Percentiles rank a stretch among this genome's conserved stretches.
Evolutionary conservation across 352 stramenopile genomes (phyloP).

Genomic region (Blastocystis sp.): DNA sequence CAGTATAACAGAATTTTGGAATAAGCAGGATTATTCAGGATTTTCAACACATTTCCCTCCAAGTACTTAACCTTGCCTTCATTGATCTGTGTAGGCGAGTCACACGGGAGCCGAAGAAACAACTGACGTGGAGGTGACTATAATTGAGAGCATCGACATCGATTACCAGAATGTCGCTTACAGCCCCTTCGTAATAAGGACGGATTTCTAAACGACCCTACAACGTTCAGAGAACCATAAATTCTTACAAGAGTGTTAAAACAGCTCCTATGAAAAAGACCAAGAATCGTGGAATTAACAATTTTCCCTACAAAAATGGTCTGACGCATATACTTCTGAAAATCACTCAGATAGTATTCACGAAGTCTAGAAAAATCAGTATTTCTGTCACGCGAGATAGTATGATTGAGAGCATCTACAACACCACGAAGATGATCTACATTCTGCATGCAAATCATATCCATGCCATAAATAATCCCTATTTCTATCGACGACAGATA

Average conservation of each 20-base stretch:
- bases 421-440: conserved; percentile 45
- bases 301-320: conserved; percentile 28
- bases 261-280: conserved; percentile 29
- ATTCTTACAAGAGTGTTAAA: conserved; percentile 28
- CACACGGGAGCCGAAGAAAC: conserved; percentile 43
- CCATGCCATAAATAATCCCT: conserved; percentile 8
- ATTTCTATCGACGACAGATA: conserved; percentile 62
- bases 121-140: conserved; percentile 54
- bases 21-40: conserved; percentile 56
- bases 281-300: neutral
- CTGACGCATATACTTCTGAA: conserved; percentile 64
- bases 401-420: conserved; percentile 15
- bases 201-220: conserved; percentile 41
- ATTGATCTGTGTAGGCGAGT: neutral
- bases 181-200: conserved; percentile 30
- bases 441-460: conserved; percentile 68
- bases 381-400: conserved; percentile 41
- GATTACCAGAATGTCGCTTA: conserved; percentile 29
- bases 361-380: conserved; percentile 61
- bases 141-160: neutral
- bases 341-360: conserved; percentile 54
- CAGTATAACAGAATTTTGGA: conserved; percentile 59
- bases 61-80: conserved; percentile 9
- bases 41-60: conserved; percentile 32
- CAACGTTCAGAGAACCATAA: neutral